A percentile compares a stretch with the other conserved stretches of the same genome.
These are phyloP conservation scores for Leishmania tarentolae DNA, from an alignment of 208 protist genomes.

Conservation along the genomic window DNA sequence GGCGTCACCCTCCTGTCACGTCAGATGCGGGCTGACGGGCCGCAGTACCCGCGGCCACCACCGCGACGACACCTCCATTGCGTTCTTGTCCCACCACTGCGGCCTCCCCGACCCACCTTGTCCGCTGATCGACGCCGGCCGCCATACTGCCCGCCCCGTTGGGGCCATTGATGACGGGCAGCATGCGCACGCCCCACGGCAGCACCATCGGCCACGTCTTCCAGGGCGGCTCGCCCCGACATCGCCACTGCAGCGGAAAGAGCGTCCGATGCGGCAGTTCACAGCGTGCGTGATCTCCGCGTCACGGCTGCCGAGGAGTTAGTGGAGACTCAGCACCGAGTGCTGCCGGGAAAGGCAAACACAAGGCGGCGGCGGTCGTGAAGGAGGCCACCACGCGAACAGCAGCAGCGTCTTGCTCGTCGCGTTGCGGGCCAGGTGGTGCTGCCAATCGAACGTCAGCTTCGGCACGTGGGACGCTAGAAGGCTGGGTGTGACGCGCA, in stretches of 20 bases:
- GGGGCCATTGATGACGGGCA: slow-evolving; percentile 90
- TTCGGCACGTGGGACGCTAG: slow-evolving; percentile 76
- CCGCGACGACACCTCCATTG: slow-evolving; percentile 41
- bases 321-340: slow-evolving; percentile 69
- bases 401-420: slow-evolving; percentile 4
- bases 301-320: slow-evolving; percentile 94
- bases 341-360: slow-evolving; percentile 63
- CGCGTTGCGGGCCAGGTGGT: slow-evolving; percentile 27
- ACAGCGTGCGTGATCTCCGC: slow-evolving; percentile 93
- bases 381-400: slow-evolving; percentile 33
- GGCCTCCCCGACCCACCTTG: slow-evolving; percentile 62
- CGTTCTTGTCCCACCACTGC: slow-evolving; percentile 71
- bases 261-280: slow-evolving; percentile 70
- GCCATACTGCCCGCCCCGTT: slow-evolving; percentile 87
- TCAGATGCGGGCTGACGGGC: slow-evolving; percentile 45
- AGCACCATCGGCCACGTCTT: slow-evolving; percentile 69
- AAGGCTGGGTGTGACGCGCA: slow-evolving; percentile 60
- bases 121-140: slow-evolving; percentile 67
- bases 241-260: slow-evolving; percentile 56
- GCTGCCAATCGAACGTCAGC: slow-evolving; percentile 41
- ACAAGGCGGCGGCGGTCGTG: slow-evolving; percentile 61
- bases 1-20: neutral
- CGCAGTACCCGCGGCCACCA: slow-evolving; percentile 50
- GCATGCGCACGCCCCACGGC: slow-evolving; percentile 74
- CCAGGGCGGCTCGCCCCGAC: slow-evolving; percentile 62